A percentile compares a stretch with the other conserved stretches of the same genome.
Evolutionary conservation across 2,329 filamentous ascomycete species (phyloP).

Genomic region (Alternaria novae-zelandiae): DNA sequence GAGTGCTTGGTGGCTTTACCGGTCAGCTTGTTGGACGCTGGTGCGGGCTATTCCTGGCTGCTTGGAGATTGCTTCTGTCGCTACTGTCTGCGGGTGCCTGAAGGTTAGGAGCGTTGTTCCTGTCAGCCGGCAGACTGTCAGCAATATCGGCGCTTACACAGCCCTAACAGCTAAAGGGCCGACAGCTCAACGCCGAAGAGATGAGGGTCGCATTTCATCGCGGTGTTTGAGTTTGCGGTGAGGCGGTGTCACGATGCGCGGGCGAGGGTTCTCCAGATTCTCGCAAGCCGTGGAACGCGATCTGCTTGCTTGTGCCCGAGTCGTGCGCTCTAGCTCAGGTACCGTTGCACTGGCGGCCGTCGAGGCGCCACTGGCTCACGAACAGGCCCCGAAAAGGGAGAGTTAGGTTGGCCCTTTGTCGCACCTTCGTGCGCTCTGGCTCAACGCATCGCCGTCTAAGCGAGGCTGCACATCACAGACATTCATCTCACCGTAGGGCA

Average conservation of each 20-base stretch:
- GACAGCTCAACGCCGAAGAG: neutral
- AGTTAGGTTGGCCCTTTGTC: neutral
- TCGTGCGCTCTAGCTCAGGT: constrained; percentile 1
- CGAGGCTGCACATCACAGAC: neutral
- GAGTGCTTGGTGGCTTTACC: constrained; percentile 10
- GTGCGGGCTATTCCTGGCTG: constrained; percentile 19
- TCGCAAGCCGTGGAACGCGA: neutral
- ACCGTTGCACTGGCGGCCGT: neutral
- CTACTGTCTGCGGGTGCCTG: constrained; percentile 11
- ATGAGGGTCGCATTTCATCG: neutral
- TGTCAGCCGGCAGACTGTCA: neutral
- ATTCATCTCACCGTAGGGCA: neutral
- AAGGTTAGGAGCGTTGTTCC: constrained; percentile 1
- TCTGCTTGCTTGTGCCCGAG: neutral
- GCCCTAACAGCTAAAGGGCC: neutral
- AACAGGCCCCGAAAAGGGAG: constrained; percentile 1
- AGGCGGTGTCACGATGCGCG: neutral
- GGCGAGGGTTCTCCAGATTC: constrained; percentile 3
- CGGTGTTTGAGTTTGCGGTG: neutral
- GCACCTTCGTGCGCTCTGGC: neutral
- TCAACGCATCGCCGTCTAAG: neutral
- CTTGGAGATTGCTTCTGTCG: constrained; percentile 9
- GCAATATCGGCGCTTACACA: neutral
- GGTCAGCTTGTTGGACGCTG: constrained; percentile 9
- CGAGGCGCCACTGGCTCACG: neutral